Evolutionary conservation across 306 rosid species (phyloP), one percentile per base, ranked within the genome.

Genomic region (Begonia masoniana): DNA sequence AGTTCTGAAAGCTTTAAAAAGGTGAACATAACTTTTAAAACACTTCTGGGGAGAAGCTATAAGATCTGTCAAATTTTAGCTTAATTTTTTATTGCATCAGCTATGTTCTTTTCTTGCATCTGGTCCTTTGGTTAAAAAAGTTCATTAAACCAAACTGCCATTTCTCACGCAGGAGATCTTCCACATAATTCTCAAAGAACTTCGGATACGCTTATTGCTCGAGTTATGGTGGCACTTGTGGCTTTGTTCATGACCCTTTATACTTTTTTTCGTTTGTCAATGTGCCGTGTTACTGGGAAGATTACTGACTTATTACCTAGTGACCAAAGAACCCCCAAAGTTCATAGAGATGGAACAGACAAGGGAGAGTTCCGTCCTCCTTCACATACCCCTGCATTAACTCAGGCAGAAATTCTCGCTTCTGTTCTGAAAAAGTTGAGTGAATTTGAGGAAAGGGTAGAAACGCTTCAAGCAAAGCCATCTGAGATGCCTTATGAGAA

Each of bases 401-500:
- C 71, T 2, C 79, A 76, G 53, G 67, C 68, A 55, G 78, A 70
- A 52, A 74, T 71, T 54, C 75, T 83, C 64, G 75, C 88, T 50
- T 62, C 81, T 43, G 64, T 85, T 68, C 65, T 75, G 63, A 79
- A 75, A 64, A 81, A 83, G 79, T 76, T 91, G 48, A 81, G 78
- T 24, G 88, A 81, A 66, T 94, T 91, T 54, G 99, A 91, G 74
- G 88, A 79, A 75, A 91, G 83, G 82, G 92, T 91, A 42, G 67
- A 56, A 49, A 62, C 73, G 4, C 94, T 91, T 59, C 85, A 83
- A 70, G 75, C 94, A 51, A 91, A 86, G 81, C 96, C 99, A 57
- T 83, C 96, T 23, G 74, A 67, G 76, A 83, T 91, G 99, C 99
- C 99, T 50, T 56, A 63, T 54, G 96, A 91, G 68, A 91, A 86